Conservation (phyloP, 1,284 basidiomycete species). For the Fomitopsis schrenkii region DNA sequence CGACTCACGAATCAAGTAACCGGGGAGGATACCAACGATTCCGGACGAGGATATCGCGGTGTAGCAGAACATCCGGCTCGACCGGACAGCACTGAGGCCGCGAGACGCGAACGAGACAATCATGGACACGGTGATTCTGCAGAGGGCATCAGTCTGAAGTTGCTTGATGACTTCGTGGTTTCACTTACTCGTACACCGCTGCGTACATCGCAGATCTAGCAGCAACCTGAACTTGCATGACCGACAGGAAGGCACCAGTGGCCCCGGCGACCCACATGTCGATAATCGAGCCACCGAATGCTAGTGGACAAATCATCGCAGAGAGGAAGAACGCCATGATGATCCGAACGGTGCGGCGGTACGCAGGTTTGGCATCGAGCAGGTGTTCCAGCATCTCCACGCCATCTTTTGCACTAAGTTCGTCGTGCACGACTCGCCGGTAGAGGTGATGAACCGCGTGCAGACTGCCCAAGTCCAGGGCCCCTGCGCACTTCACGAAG, state of each 20-base stretch:
- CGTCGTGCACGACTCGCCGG: constrained; percentile 78
- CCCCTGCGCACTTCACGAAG: constrained; percentile 73
- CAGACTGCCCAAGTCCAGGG: constrained; percentile 71
- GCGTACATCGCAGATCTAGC: constrained; percentile 76
- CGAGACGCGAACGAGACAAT: constrained; percentile 78
- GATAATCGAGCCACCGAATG: constrained; percentile 80
- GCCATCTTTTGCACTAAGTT: constrained; percentile 74
- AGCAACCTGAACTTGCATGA: constrained; percentile 69
- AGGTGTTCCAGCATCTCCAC: constrained; percentile 46
- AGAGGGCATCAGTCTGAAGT: neutral
- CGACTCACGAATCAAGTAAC: constrained; percentile 73
- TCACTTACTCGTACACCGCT: constrained; percentile 81
- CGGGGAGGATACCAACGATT: constrained; percentile 80
- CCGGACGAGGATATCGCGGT: constrained; percentile 81
- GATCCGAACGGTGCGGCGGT: constrained; percentile 56
- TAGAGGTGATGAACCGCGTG: constrained; percentile 78
- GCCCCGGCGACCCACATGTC: constrained; percentile 79
- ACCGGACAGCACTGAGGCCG: constrained; percentile 71
- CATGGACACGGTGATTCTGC: constrained; percentile 78
- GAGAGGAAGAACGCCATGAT: constrained; percentile 68
- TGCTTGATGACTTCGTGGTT: too few relatives aligned
- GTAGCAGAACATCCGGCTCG: constrained; percentile 76
- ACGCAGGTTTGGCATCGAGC: constrained; percentile 52
- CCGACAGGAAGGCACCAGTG: constrained; percentile 60
- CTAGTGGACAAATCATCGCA: constrained; percentile 73